These are phyloP conservation scores for Escovopsis sp. DNA, from an alignment of 2,329 filamentous ascomycete genomes.

Conservation along the genomic window DNA sequence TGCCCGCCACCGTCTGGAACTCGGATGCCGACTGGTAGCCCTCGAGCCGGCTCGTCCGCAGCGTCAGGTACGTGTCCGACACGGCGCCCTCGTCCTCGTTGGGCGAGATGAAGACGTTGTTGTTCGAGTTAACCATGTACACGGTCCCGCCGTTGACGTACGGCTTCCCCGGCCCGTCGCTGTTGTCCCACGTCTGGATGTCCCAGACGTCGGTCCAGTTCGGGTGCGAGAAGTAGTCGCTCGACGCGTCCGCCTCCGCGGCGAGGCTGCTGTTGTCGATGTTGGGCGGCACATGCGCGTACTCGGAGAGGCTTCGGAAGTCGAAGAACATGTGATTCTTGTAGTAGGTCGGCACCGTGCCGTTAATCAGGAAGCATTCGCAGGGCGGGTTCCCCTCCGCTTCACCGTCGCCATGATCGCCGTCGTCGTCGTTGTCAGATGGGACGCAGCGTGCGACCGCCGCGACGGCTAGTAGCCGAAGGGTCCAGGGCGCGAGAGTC, in stretches of 20 bases:
- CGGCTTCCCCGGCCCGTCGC: constrained; percentile 15
- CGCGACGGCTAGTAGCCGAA: too few relatives aligned
- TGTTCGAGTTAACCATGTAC: constrained; percentile 26
- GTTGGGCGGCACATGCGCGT: constrained; percentile 22
- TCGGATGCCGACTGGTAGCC: constrained; percentile 34
- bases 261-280: constrained; percentile 15
- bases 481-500: too few relatives aligned
- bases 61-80: constrained; percentile 29
- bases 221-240: constrained; percentile 23
- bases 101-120: constrained; percentile 32
- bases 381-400: constrained; percentile 14
- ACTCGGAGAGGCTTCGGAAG: constrained; percentile 28
- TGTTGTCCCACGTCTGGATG: constrained; percentile 27
- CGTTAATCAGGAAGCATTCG: constrained; percentile 34
- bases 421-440: too few relatives aligned
- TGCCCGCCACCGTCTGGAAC: constrained; percentile 23
- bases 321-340: constrained; percentile 34
- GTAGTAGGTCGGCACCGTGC: constrained; percentile 28
- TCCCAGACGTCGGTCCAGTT: constrained; percentile 24
- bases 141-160: constrained; percentile 15
- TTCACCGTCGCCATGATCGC: too few relatives aligned
- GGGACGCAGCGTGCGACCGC: too few relatives aligned
- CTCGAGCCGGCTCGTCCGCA: constrained; percentile 30
- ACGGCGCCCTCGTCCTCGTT: constrained; percentile 21
- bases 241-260: constrained; percentile 17